These are phyloP conservation scores for Waltiozyma sp. DNA, from an alignment of 1,139 yeast genomes.

Conservation along the genomic window DNA sequence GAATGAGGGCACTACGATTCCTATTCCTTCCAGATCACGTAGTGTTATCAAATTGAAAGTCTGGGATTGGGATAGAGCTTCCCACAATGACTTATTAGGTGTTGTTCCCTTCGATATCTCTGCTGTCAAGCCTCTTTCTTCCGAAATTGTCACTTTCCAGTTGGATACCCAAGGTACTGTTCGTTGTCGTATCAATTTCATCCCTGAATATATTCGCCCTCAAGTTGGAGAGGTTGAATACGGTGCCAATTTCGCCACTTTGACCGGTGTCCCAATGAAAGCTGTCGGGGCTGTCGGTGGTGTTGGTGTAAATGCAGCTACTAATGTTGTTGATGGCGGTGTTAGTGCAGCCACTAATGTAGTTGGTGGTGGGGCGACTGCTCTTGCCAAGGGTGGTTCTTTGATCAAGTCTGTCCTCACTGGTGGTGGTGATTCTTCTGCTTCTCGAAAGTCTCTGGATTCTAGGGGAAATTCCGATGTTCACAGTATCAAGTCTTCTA, in stretches of 20 bases:
- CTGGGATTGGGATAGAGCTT: slow-evolving; percentile 72
- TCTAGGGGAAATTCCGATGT: slow-evolving; percentile 5
- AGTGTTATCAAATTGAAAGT: slow-evolving; percentile 37
- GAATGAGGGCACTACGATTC: slow-evolving; percentile 52
- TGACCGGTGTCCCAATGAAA: slow-evolving; percentile 38
- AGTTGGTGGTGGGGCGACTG: slow-evolving; percentile 26
- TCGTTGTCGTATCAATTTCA: slow-evolving; percentile 40
- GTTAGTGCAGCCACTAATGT: slow-evolving; percentile 27
- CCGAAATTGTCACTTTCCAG: slow-evolving; percentile 35
- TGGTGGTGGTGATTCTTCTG: slow-evolving; percentile 15
- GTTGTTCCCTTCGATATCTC: slow-evolving; percentile 38
- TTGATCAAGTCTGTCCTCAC: slow-evolving; percentile 30
- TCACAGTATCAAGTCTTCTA: slow-evolving; percentile 11
- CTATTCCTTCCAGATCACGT: slow-evolving; percentile 53
- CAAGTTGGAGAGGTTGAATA: slow-evolving; percentile 33
- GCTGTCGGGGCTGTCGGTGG: slow-evolving; percentile 35
- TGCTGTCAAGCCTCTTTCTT: slow-evolving; percentile 32
- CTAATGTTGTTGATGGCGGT: slow-evolving; percentile 27
- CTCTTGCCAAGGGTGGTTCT: slow-evolving; percentile 24
- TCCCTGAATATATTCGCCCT: slow-evolving; percentile 62
- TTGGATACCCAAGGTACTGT: slow-evolving; percentile 55
- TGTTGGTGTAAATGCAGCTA: slow-evolving; percentile 24
- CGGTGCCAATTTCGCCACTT: slow-evolving; percentile 29
- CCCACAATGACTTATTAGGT: slow-evolving; percentile 53
- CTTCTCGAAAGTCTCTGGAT: slow-evolving; percentile 7